Percentiles rank a stretch among this genome's conserved stretches.
phyloP scores from a whole-genome alignment of 1,284 basidiomycete genomes.

The Stygiomarasmius scandens region DNA sequence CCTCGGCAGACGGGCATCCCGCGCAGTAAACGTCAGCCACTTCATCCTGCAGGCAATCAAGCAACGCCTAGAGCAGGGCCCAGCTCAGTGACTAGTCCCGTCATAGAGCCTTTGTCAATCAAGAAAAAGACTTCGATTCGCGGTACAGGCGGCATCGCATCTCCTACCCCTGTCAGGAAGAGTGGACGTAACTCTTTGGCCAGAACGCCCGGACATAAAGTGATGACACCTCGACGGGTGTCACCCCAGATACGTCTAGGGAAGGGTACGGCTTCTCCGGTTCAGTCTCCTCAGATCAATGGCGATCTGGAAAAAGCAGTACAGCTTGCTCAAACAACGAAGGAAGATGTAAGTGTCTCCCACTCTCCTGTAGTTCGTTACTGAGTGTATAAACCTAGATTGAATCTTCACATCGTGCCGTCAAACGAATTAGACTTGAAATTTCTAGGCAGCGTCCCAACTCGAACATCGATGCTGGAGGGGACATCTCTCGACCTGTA shows the following conservation, averaged over 20 bases:
- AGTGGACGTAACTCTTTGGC: conserved; percentile 16
- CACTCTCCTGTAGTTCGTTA: conserved; percentile 5
- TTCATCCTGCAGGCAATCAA: conserved; percentile 50
- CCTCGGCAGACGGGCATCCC: conserved; percentile 52
- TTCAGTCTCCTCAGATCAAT: conserved; percentile 12
- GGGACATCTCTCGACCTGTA: conserved; percentile 43
- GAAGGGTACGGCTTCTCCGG: conserved; percentile 18
- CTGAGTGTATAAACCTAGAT: conserved; percentile 38
- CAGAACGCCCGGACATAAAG: conserved; percentile 32
- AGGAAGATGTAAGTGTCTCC: conserved; percentile 61
- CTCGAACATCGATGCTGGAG: conserved; percentile 27
- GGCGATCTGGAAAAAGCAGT: conserved; percentile 25
- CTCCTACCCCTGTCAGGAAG: conserved; percentile 35
- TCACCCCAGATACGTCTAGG: conserved; percentile 52
- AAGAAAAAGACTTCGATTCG: conserved; percentile 75
- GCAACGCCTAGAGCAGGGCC: conserved; percentile 44
- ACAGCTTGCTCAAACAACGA: conserved; percentile 55
- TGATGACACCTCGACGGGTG: conserved; percentile 53
- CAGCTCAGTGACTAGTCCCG: conserved; percentile 28
- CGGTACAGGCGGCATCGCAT: conserved; percentile 31
- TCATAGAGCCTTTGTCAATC: conserved; percentile 74
- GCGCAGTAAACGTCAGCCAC: conserved; percentile 68
- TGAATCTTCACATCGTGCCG: conserved; percentile 61
- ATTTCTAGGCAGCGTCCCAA: conserved; percentile 40
- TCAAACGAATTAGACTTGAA: conserved; percentile 74